Conservation (phyloP, 345 rosid genomes). For the Citrus maxima region DNA sequence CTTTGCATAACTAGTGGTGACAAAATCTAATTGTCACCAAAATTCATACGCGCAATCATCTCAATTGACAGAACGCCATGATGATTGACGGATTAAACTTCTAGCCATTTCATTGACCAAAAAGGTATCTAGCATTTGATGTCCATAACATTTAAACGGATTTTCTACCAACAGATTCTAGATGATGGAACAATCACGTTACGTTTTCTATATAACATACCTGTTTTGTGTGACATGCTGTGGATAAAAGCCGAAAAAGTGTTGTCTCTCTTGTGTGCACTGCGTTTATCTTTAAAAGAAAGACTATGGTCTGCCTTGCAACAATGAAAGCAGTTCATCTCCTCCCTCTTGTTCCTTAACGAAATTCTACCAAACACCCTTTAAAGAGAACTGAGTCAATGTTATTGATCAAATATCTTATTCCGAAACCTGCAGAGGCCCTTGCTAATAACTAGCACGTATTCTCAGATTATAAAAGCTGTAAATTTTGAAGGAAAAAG, state of each 20-base stretch:
- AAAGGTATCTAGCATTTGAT: not conserved
- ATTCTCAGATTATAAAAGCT: not conserved
- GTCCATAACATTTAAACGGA: not conserved
- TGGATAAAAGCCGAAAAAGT: conserved; percentile 23
- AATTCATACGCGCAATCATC: not conserved
- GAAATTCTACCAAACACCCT: not conserved
- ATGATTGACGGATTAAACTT: not conserved
- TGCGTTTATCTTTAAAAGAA: not conserved
- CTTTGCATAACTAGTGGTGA: not conserved
- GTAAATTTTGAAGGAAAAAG: not conserved
- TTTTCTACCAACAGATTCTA: not conserved
- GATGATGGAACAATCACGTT: not conserved
- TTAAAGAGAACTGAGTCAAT: too few species aligned
- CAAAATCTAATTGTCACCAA: not conserved
- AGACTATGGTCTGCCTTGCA: not conserved
- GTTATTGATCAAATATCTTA: too few species aligned
- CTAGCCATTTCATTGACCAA: not conserved
- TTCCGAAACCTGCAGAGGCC: too few species aligned
- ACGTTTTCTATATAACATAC: conserved; percentile 5
- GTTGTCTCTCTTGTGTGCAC: not conserved
- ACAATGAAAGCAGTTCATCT: conserved; percentile 18
- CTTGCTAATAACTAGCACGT: too few species aligned
- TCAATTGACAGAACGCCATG: not conserved
- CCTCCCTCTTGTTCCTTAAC: not conserved
- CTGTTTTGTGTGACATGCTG: conserved; percentile 25